Conservation (phyloP, 108 stramenopile species). For the Nannochloropsis gaditana region DNA sequence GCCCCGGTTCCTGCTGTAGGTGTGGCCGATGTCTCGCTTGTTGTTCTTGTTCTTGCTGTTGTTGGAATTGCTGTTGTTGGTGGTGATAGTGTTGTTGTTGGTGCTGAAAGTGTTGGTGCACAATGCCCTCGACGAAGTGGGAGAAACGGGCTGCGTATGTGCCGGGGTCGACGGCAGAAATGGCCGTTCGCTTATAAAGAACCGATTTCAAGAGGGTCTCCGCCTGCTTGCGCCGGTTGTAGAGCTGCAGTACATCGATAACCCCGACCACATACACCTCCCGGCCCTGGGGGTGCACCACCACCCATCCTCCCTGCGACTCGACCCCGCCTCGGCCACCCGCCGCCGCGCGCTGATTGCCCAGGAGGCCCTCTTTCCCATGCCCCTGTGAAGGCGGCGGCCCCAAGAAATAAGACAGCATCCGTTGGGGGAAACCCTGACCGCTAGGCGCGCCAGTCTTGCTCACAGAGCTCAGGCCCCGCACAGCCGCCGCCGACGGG, state of each 20-base stretch:
- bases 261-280: not conserved
- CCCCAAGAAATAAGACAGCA: constrained; percentile 17
- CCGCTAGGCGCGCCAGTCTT: not conserved
- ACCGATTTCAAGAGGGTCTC: not conserved
- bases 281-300: not conserved
- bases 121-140: not conserved
- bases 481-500: not conserved
- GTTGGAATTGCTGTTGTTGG: not conserved
- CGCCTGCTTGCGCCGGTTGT: not conserved
- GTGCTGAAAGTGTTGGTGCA: not conserved
- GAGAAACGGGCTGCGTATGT: not conserved
- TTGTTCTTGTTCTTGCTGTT: not conserved
- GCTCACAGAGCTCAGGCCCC: not conserved
- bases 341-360: not conserved
- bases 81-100: not conserved
- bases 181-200: not conserved
- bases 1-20: too few species aligned
- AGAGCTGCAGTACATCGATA: constrained; percentile 5
- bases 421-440: not conserved
- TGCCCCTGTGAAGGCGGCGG: not conserved
- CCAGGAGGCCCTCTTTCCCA: not conserved
- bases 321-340: not conserved
- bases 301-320: not conserved
- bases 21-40: not conserved
- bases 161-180: not conserved